Conservation (phyloP, 768 basidiomycete species). For the Coprinopsis cinerea region DNA sequence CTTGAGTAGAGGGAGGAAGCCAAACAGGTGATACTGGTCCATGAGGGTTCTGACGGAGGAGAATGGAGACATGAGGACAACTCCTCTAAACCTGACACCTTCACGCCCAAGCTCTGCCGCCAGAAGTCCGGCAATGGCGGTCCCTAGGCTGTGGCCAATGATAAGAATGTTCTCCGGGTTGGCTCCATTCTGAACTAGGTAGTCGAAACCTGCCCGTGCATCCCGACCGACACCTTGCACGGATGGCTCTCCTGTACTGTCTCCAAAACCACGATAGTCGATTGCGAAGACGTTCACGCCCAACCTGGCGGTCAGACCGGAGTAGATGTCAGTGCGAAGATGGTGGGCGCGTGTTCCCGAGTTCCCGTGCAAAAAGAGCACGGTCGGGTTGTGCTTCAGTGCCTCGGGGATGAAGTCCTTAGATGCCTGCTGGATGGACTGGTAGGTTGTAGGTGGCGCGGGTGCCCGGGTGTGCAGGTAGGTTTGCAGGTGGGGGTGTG, state of each 20-base stretch:
- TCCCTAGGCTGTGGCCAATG: conserved; percentile 73
- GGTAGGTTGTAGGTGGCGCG: neutral
- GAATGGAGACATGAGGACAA: conserved; percentile 33
- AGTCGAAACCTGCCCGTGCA: conserved; percentile 61
- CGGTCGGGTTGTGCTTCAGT: conserved; percentile 39
- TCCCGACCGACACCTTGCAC: conserved; percentile 55
- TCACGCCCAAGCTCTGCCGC: conserved; percentile 43
- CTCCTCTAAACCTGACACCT: conserved; percentile 34
- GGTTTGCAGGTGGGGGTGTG: conserved; percentile 29
- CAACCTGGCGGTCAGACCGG: conserved; percentile 42
- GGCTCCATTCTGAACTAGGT: conserved; percentile 47
- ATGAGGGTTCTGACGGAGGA: conserved; percentile 53
- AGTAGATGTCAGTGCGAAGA: conserved; percentile 48
- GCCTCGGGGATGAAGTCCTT: conserved; percentile 23
- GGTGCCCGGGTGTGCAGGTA: conserved; percentile 8
- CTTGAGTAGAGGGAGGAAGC: conserved; percentile 62
- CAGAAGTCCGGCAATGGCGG: conserved; percentile 51
- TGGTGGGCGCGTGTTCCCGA: conserved; percentile 55
- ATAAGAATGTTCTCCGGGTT: conserved; percentile 47
- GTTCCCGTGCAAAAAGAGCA: conserved; percentile 73
- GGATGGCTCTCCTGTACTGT: conserved; percentile 59
- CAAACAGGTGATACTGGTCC: conserved; percentile 60
- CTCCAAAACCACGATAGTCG: conserved; percentile 76
- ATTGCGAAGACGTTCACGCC: conserved; percentile 56
- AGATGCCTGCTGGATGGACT: conserved; percentile 21